These are phyloP conservation scores for Nicotiana otophora DNA, from an alignment of 257 asterid species.

Conservation along the genomic window DNA sequence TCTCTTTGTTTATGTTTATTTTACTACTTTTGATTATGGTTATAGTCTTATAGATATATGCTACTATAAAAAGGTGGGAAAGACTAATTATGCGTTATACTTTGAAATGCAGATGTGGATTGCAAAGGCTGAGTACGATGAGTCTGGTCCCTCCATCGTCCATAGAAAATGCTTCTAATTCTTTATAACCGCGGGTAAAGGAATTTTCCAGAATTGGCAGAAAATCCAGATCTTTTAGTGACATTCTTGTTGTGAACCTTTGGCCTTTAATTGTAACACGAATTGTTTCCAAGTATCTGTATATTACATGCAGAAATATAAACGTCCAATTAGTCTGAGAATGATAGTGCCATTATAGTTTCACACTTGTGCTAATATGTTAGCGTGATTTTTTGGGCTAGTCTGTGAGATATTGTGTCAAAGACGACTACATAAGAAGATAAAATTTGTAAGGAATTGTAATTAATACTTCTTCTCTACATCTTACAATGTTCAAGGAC, in stretches of 20 bases:
- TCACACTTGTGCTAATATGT: not conserved
- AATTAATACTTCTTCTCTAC: too few relatives aligned
- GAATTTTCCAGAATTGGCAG: not conserved
- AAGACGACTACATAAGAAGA: not conserved
- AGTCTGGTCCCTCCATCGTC: constrained; percentile 12
- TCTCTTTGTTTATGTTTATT: not conserved
- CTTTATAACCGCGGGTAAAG: not conserved
- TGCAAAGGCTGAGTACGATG: constrained; percentile 12
- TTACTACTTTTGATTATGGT: not conserved
- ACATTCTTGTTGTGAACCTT: not conserved
- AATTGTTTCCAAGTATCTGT: not conserved
- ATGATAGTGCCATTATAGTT: too few relatives aligned
- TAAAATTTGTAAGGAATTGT: not conserved
- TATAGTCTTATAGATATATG: too few relatives aligned
- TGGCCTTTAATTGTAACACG: not conserved
- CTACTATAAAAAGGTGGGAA: not conserved
- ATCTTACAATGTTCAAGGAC: too few relatives aligned
- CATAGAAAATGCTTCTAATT: constrained; percentile 15
- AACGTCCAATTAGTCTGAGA: not conserved
- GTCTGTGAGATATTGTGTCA: not conserved
- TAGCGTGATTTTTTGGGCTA: too few relatives aligned
- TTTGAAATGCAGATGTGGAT: constrained; percentile 14
- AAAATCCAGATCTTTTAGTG: not conserved
- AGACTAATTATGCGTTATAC: not conserved
- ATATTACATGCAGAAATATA: not conserved